A percentile compares a stretch with the other conserved stretches of the same genome.
phyloP scores from a whole-genome alignment of 306 rosid genomes.

The Prunus mume region DNA sequence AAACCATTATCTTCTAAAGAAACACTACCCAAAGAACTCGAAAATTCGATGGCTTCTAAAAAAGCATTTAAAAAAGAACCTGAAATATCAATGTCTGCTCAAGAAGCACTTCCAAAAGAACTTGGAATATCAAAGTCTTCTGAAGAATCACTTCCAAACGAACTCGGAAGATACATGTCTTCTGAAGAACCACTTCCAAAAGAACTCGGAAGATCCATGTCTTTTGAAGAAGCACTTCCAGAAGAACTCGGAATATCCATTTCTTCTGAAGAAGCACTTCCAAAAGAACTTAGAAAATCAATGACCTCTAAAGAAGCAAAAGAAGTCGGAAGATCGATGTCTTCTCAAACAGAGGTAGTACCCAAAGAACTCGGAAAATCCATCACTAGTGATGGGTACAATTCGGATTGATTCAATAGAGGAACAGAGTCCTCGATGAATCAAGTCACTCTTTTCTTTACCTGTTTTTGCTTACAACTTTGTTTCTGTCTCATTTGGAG shows the following conservation, averaged over 20 bases:
- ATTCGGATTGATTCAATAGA: constrained; percentile 3
- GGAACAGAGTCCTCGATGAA: not conserved
- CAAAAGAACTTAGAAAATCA: not conserved
- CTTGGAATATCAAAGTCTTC: not conserved
- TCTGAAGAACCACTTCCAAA: not conserved
- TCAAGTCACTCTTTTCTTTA: not conserved
- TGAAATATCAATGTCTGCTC: not conserved
- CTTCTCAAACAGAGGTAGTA: not conserved
- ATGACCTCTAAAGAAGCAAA: not conserved
- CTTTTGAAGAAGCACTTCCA: constrained; percentile 17
- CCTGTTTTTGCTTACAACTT: not conserved
- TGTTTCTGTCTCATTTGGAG: not conserved
- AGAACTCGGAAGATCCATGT: not conserved
- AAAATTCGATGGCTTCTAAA: not conserved
- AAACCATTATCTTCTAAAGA: not conserved
- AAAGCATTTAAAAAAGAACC: not conserved
- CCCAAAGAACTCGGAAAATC: constrained; percentile 10
- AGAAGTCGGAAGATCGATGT: not conserved
- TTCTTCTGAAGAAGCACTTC: too few relatives aligned
- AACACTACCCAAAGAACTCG: not conserved
- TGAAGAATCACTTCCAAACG: not conserved
- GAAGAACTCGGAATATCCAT: not conserved
- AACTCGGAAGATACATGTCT: not conserved
- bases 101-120: not conserved
- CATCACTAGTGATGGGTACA: constrained; percentile 11